Evolutionary conservation across 2,329 filamentous ascomycete genomes (phyloP), one percentile per base, ranked within the genome.

Genomic region (Pseudocercospora cruenta): DNA sequence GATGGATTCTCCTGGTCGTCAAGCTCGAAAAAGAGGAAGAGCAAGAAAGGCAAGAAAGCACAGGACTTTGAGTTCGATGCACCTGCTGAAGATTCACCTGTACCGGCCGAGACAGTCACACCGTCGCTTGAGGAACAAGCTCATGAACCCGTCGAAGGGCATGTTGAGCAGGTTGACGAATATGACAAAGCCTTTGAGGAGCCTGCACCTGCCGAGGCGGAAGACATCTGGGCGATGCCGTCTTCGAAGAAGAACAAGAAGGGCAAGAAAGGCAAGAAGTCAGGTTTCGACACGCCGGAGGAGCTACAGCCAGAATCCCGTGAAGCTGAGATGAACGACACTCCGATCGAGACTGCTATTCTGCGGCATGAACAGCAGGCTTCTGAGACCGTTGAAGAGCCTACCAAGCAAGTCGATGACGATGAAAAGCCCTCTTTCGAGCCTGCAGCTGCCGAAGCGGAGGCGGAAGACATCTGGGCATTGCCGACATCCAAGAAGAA

Each of bases 181-280:
- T 10, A 59, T n/a, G 58, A 19, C 12, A 62, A 63, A 31, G 14
- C 31, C 21, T 24, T 21, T 7, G 55, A 22, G 12, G 58, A 60
- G 12, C 2, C 43, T 26, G 24, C 45, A 14, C 43, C 43, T 26
- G 58, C 36, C 39, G 53, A 66, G 6, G 36, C 63, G 19, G 21
- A 62, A 21, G 64, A 63, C 43, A 28, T 58, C 16, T 53, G 54
- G 61, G 24, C 61, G 22, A 19, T 51, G 39, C 43, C 53, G 10
- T 5, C 43, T 14, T 36, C 53, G 43, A 66, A 51, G 67, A 70
- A 39, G 58, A 62, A 22, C 67, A 69, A 70, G 57, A 78, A 81
- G 66, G 79, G 78, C 33, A 83, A 80, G 73, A 82, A 80, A 58
- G 83, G 76, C 68, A 74, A 74, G 43, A 82, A 81, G 71, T 67